Base-by-base conservation (phyloP, 1,139 yeast genomes). In the Groenewaldozyma sp. region DNA sequence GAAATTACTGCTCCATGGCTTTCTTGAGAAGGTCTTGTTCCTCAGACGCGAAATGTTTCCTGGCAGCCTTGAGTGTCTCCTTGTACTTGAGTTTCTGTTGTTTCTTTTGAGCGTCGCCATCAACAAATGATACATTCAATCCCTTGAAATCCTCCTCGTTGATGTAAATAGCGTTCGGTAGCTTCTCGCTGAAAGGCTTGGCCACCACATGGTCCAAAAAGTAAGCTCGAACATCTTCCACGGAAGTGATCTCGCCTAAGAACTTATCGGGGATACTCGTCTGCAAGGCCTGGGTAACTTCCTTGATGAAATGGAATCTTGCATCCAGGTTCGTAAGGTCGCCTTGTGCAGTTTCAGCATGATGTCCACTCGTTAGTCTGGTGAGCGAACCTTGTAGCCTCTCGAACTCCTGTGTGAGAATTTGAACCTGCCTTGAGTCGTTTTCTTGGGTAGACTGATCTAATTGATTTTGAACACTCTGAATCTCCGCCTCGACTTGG, bases 141-240 rank as follows among this genome's bases (percentile, higher is more conserved):
- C 77, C 73, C 19, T 60, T 62, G 45, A 67, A 74, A 14, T 65
- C 66, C 24, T 62, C 55, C 17, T 64, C 60, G 45, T 74, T 70
- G 50, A 84, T 64, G 59, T 81, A 74, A 39, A 86, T 74, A 32
- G 86, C 91, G 48, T 82, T 74, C 20, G 95, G 93, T 56, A 76
- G 75, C 54, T 79, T 71, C 59, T 82, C 94, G 50, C 72, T 71
- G 62, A 68, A 74, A 38, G 58, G 61, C 11, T 65, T 62, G 27
- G 74, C 73, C 26, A 71, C 63, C 7, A 81, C 67, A 35, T 70
- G 60, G 7, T 58, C 49, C 24, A 59, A 51, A 41, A 77, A 67
- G 46, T 72, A 75, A 0, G 58, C 47, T 44, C 65, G 64, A 38
- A 83, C 67, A 20, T 63, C 66, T 2, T 55, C 53, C 18, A 77